Percentiles rank a stretch among this genome's conserved stretches.
These are phyloP conservation scores for Clonostachys rhizophaga DNA, from an alignment of 2,329 filamentous ascomycete species.

Conservation along the genomic window DNA sequence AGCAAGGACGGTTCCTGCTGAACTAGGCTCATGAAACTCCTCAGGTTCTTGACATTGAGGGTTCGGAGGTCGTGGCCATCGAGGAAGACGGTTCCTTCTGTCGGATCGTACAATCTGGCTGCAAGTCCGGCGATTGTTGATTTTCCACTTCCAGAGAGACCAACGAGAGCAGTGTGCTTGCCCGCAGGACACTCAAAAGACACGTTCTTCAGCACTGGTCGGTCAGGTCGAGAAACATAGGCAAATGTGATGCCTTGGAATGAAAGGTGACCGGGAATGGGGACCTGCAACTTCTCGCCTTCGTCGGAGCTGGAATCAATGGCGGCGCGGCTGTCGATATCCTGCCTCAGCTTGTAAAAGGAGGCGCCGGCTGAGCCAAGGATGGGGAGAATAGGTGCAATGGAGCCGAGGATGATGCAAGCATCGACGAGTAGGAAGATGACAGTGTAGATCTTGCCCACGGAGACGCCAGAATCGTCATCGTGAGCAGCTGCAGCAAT, in stretches of 20 bases:
- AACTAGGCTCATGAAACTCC: conserved; percentile 36
- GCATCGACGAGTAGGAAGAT: conserved; percentile 61
- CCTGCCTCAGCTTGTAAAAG: conserved; percentile 51
- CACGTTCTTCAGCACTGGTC: conserved; percentile 34
- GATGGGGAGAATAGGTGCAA: conserved; percentile 58
- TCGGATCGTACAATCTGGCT: conserved; percentile 53
- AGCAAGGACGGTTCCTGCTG: conserved; percentile 40
- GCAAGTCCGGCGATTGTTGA: conserved; percentile 51
- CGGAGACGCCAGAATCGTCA: conserved; percentile 22
- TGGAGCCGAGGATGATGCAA: conserved; percentile 57
- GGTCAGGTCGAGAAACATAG: conserved; percentile 35
- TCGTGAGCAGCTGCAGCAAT: conserved; percentile 31
- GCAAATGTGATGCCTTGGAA: conserved; percentile 37
- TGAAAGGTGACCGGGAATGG: conserved; percentile 25
- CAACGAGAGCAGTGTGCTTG: conserved; percentile 51
- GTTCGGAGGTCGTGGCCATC: conserved; percentile 41
- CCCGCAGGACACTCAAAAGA: conserved; percentile 41
- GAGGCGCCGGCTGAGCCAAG: conserved; percentile 53
- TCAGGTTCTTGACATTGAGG: conserved; percentile 38
- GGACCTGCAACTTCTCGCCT: conserved; percentile 36
- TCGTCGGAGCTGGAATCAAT: conserved; percentile 35
- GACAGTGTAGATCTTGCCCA: conserved; percentile 55
- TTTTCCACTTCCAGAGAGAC: conserved; percentile 53
- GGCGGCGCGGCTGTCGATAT: conserved; percentile 45
- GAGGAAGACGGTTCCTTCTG: conserved; percentile 37